These are phyloP conservation scores for Hymenoscyphus fructigenus DNA, from an alignment of 2,329 filamentous ascomycete genomes.

Conservation along the genomic window DNA sequence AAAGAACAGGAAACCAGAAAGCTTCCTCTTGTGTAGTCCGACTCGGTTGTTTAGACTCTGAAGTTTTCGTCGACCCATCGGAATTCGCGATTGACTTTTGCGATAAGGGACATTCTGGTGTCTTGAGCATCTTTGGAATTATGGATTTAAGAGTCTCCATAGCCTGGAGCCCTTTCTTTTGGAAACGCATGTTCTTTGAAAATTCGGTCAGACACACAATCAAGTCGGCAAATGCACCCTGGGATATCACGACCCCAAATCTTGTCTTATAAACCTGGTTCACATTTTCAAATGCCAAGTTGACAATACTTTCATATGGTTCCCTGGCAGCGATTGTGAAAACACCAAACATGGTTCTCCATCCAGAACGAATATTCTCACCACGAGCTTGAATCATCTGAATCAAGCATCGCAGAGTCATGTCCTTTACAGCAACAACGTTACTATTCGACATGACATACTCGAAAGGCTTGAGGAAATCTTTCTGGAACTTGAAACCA, in stretches of 20 bases:
- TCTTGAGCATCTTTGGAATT: conserved; percentile 91
- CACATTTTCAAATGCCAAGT: conserved; percentile 94
- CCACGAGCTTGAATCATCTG: conserved; percentile 99
- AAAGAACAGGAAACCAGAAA: conserved; percentile 97
- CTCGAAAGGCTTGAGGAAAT: conserved; percentile 97
- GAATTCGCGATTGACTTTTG: conserved; percentile 50
- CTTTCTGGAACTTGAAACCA: conserved; percentile 99
- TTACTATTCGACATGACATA: conserved; percentile 93
- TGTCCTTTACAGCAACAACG: conserved; percentile 92
- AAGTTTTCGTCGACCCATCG: conserved; percentile 36
- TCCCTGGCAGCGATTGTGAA: conserved; percentile 95
- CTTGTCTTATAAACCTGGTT: conserved; percentile 92
- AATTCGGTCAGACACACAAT: conserved; percentile 97
- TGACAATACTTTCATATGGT: conserved; percentile 92
- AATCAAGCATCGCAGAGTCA: conserved; percentile 92
- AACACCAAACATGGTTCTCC: conserved; percentile 99
- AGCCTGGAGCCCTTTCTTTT: conserved; percentile 95
- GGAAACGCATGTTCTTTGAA: conserved; percentile 97
- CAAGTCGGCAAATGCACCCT: conserved; percentile 94
- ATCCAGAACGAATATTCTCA: conserved; percentile 95
- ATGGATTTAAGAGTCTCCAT: conserved; percentile 94
- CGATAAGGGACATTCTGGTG: conserved; percentile 90
- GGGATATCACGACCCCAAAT: conserved; percentile 93
- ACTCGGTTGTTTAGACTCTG: conserved; percentile 56
- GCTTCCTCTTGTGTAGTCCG: conserved; percentile 93